Percentiles rank a stretch among this genome's conserved stretches.
Evolutionary conservation across 73 alveolate species (phyloP).

Genomic region (Symbiodinium pilosum): DNA sequence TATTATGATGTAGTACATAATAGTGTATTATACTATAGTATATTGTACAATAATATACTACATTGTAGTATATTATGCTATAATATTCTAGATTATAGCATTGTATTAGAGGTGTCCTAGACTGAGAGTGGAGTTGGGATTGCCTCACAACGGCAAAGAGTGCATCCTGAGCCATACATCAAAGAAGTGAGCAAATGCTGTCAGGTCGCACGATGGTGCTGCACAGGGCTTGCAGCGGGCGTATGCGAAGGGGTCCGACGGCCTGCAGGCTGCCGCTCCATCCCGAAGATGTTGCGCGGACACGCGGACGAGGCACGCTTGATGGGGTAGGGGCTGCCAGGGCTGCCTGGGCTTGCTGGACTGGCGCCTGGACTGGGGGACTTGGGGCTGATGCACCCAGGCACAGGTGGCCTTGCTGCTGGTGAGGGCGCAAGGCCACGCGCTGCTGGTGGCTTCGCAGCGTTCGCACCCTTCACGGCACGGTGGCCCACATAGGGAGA

Average conservation of each 20-base stretch:
- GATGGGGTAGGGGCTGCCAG: background rate
- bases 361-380: background rate
- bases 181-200: no score
- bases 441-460: slow-evolving; percentile 47
- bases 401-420: slow-evolving; percentile 42
- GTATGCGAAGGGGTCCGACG: slow-evolving; percentile 33
- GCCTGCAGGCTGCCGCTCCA: slow-evolving; percentile 31
- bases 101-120: no score
- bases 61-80: no score
- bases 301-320: slow-evolving; percentile 62
- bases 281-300: slow-evolving; percentile 49
- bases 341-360: background rate
- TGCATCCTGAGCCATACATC: no score
- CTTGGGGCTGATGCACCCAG: background rate
- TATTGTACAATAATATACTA: no score
- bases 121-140: no score
- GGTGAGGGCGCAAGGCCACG: slow-evolving; percentile 14
- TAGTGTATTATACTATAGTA: no score
- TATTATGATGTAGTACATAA: no score
- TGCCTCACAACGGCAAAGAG: no score
- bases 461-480: slow-evolving; percentile 12
- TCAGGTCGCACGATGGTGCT: slow-evolving; percentile 31
- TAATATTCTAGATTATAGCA: no score
- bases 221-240: slow-evolving; percentile 75
- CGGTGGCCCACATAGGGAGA: slow-evolving; percentile 32